Base-by-base conservation (phyloP, 371 early-diverging fungal species). In the Syncephalastrum contaminatum region DNA sequence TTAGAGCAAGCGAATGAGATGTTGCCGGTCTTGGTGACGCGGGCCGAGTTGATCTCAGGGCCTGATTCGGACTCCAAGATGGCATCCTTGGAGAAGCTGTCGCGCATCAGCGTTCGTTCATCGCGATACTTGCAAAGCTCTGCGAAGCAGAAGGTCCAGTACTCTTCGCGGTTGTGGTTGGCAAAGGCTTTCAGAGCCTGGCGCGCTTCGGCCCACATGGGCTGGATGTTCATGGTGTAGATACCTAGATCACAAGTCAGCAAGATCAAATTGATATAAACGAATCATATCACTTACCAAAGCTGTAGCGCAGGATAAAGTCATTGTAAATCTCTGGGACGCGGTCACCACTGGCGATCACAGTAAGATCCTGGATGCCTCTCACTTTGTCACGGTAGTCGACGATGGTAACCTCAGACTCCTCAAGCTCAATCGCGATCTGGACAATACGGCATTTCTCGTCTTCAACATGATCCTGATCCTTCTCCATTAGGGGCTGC, bases 201-300 rank as follows among this genome's bases (percentile, higher is more conserved):
- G 14, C 72, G 84, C 8, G 86, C 88, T 53, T 92, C 92, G 5
- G 84, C 73, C 95, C 95, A 95, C n/a, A 95, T 65, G 2, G 91
- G 90, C 42, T 81, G 81, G 27, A 95, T 85, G 59, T 91, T 90
- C 60, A 90, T 78, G 10, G 88, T 84, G 19, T 92, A 70, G 19
- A 89, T 64, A 21, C 82, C 75, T 71, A 46, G 14, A 55, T 15
- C 39, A 54, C n/a, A 58, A 49, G 21, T 46, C 22, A 53, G 25
- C 21, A 18, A 58, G 27, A n/a, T 3, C 40, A 43, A 20, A 52
- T 13, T 3, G 8, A 30, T 10, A 8, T 40, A 4, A 0, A 47
- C n/a, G n/a, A 14, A 41, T 27, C 10, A 12, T 18, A 15, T 12
- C n/a, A 56, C 63, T 10, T 77, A 76, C 83, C 90, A 24, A 94